Conservation (phyloP, 768 basidiomycete genomes). For the Rhizopogon sp. region DNA sequence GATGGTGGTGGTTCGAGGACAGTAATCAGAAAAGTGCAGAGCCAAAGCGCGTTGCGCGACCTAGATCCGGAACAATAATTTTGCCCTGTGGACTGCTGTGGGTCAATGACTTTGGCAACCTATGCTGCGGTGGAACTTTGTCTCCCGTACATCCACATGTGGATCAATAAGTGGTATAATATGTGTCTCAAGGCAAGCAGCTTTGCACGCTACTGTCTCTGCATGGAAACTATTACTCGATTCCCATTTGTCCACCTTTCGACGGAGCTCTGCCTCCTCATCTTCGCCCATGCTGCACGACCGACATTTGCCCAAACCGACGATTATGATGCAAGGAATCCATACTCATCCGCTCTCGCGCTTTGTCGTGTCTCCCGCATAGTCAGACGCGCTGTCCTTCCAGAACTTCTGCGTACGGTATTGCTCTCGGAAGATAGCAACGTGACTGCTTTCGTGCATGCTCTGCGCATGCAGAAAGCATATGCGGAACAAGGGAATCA, state of each 20-base stretch:
- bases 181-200: too few species aligned
- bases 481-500: conserved; percentile 10
- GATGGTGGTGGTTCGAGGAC: too few species aligned
- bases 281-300: conserved; percentile 26
- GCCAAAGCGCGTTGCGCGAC: too few species aligned
- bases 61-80: too few species aligned
- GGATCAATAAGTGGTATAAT: too few species aligned
- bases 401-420: conserved; percentile 34
- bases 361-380: conserved; percentile 29
- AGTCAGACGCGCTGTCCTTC: conserved; percentile 32
- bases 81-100: too few species aligned
- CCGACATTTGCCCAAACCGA: conserved; percentile 11
- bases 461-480: conserved; percentile 23
- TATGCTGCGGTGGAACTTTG: too few species aligned
- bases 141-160: too few species aligned
- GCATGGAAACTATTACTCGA: background rate
- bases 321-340: background rate
- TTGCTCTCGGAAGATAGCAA: conserved; percentile 17
- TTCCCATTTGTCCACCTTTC: conserved; percentile 23
- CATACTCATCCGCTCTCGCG: conserved; percentile 20
- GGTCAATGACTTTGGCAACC: too few species aligned
- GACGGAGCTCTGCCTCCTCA: conserved; percentile 31
- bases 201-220: too few species aligned
- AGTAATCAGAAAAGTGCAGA: too few species aligned
- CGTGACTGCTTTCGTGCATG: conserved; percentile 22